Base-by-base conservation (phyloP, 139 green algal species). In the Chlorella sp. region DNA sequence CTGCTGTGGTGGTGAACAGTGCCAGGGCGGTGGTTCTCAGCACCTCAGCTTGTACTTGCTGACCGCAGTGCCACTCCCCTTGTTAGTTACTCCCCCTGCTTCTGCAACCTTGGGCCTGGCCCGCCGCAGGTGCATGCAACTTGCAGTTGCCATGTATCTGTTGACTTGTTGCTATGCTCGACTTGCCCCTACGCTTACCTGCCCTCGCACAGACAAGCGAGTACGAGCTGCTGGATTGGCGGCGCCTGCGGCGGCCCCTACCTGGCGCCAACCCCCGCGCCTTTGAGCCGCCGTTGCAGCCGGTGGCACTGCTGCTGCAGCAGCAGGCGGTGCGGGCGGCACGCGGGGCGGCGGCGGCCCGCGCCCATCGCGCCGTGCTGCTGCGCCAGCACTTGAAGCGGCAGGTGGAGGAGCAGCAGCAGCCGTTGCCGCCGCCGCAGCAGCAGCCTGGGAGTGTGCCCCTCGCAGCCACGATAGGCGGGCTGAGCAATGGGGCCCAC, bases 201-300 rank as follows among this genome's bases (percentile, higher is more conserved):
- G 24, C 16, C 13, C 13, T 26, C 51, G 13, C 14, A 24, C 51
- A 60, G 51, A 16, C 51, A 60, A 44, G 60, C 3, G 58, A 60
- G 19, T 58, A 28, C 32, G 24, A 58, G 40, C 60, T 83, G 30
- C 38, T 83, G 41, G 77, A 83, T 22, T 83, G 77, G 77, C 56
- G 77, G 40, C 77, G 60, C 0, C 41, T 83, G 38, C 58, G 77
- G 43, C 58, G 77, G 20, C 77, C 77, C 41, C 77, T 83, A 41
- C 77, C 77, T 4, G 60, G 77, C 28, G 38, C 56, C 41, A 83
- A 83, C 60, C 60, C 16, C 7, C 40, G 65, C 28, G 77, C 77
- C 0, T 83, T 83, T 60, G 77, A 83, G 58, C 58, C 77, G 60
- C 77, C 77, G 77, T 40, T 73, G 56, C 77, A 83, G 77, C 77